These are phyloP conservation scores for Ophiostoma ulmi DNA, from an alignment of 2,329 filamentous ascomycete species.

Conservation along the genomic window DNA sequence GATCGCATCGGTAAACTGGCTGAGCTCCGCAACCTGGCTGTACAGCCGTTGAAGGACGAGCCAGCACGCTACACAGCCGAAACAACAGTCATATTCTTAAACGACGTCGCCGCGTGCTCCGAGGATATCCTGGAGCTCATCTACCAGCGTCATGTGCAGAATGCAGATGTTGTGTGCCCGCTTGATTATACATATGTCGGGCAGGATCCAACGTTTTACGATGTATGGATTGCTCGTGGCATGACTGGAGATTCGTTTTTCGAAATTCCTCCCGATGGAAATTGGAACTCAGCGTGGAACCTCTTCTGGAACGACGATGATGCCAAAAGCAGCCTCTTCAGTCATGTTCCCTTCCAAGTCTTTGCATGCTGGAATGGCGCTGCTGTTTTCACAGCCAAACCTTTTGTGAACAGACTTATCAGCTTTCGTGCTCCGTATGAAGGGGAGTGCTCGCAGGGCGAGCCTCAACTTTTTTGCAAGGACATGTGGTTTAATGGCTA, in stretches of 20 bases:
- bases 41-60: conserved; percentile 50
- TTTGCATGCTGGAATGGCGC: conserved; percentile 56
- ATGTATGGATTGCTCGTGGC: conserved; percentile 51
- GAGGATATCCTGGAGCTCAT: conserved; percentile 55
- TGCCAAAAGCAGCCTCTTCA: conserved; percentile 34
- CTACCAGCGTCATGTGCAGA: conserved; percentile 43
- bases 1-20: conserved; percentile 69
- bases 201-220: conserved; percentile 48
- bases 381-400: conserved; percentile 43
- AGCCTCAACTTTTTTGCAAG: conserved; percentile 53
- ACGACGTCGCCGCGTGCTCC: conserved; percentile 49
- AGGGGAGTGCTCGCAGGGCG: conserved; percentile 50
- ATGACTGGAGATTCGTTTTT: conserved; percentile 54
- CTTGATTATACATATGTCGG: conserved; percentile 53
- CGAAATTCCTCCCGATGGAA: conserved; percentile 45
- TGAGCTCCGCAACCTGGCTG: conserved; percentile 64
- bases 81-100: conserved; percentile 48
- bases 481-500: conserved; percentile 50
- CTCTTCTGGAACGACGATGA: conserved; percentile 49
- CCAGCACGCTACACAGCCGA: conserved; percentile 29
- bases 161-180: conserved; percentile 52
- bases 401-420: conserved; percentile 37
- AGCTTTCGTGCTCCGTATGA: conserved; percentile 22
- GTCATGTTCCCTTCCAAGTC: conserved; percentile 51
- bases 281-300: conserved; percentile 46